Evolutionary conservation across 805 yeast genomes (phyloP).

Genomic region (Ogataea minuta): DNA sequence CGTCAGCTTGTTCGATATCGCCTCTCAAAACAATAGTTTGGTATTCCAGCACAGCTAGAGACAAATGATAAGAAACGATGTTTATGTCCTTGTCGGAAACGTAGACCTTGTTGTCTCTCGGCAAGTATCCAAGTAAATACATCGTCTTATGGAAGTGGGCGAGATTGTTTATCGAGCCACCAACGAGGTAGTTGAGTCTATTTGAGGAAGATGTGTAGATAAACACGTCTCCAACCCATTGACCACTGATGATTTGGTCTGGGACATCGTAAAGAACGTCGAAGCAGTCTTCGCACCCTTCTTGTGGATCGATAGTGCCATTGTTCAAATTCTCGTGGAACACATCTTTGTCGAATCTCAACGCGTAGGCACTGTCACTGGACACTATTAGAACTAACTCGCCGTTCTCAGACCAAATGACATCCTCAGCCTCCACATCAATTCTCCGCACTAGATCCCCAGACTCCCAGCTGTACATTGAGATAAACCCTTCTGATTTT

Average conservation of each 20-base stretch:
- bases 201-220: constrained; percentile 84
- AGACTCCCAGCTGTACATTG: constrained; percentile 92
- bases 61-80: constrained; percentile 75
- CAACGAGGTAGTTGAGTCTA: constrained; percentile 91
- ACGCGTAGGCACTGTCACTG: constrained; percentile 70
- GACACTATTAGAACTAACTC: constrained; percentile 78
- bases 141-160: constrained; percentile 88
- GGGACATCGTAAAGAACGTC: constrained; percentile 79
- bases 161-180: constrained; percentile 87
- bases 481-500: constrained; percentile 78
- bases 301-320: constrained; percentile 67
- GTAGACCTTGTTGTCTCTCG: constrained; percentile 86
- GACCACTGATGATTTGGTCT: constrained; percentile 83
- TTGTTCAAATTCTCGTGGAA: constrained; percentile 60
- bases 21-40: constrained; percentile 96
- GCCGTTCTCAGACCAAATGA: constrained; percentile 92
- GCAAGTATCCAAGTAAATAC: constrained; percentile 84
- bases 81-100: constrained; percentile 88
- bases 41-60: constrained; percentile 85
- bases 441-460: constrained; percentile 83
- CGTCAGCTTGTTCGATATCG: constrained; percentile 80
- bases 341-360: constrained; percentile 66
- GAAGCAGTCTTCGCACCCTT: constrained; percentile 85
- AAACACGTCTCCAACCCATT: constrained; percentile 97
- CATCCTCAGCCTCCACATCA: constrained; percentile 79